phyloP scores from a whole-genome alignment of 495 filamentous ascomycete genomes.

The Aspergillus affinis region DNA sequence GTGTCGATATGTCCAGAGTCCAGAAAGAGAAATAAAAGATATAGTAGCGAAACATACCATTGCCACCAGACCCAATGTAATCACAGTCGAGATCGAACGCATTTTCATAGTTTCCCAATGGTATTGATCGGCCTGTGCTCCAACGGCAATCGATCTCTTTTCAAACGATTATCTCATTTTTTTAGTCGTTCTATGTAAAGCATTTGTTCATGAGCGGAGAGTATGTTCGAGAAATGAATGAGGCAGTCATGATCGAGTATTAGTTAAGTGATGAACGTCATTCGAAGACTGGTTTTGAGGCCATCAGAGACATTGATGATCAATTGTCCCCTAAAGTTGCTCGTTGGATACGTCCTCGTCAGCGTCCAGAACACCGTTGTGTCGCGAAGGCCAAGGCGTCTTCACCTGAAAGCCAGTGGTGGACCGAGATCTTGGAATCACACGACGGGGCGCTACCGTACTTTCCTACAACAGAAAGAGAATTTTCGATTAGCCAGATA shows the following conservation, averaged over 20 bases:
- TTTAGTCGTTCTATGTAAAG: not conserved
- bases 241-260: not conserved
- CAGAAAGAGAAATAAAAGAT: no score
- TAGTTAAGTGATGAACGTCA: not conserved
- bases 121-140: not conserved
- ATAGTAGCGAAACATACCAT: not conserved
- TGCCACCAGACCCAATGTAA: not conserved
- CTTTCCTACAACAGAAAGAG: not conserved
- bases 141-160: not conserved
- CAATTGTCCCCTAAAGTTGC: not conserved
- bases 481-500: not conserved
- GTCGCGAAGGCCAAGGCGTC: not conserved
- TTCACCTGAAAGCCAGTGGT: not conserved
- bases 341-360: not conserved
- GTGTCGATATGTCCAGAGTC: no score
- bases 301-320: not conserved
- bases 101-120: not conserved
- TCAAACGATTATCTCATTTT: not conserved
- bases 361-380: not conserved
- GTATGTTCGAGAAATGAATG: not conserved
- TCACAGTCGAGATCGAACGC: not conserved
- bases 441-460: not conserved
- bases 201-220: not conserved
- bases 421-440: not conserved
- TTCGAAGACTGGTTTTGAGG: not conserved